Conservation (phyloP, 306 rosid genomes). For the Acacia melanoxylon region DNA sequence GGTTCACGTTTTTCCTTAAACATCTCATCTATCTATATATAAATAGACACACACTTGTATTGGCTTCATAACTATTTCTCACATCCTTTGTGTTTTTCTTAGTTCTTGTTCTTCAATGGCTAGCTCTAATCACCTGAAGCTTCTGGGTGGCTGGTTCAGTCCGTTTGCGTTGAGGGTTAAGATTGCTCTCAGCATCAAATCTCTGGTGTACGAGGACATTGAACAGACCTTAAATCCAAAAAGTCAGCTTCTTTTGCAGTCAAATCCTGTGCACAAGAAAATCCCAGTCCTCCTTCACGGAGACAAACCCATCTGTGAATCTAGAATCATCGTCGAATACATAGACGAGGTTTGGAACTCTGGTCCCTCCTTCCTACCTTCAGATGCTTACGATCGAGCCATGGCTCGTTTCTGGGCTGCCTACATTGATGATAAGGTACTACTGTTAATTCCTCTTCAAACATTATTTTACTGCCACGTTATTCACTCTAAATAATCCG, state of each 20-base stretch:
- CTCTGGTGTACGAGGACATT: slow-evolving; percentile 25
- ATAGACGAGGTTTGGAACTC: slow-evolving; percentile 44
- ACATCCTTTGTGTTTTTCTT: too few relatives aligned
- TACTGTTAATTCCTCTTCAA: too few relatives aligned
- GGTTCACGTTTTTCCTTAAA: too few relatives aligned
- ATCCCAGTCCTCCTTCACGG: slow-evolving; percentile 45
- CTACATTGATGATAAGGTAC: slow-evolving; percentile 41
- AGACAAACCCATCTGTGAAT: slow-evolving; percentile 39
- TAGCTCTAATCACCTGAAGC: slow-evolving; percentile 25
- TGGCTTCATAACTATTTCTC: neutral
- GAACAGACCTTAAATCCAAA: slow-evolving; percentile 41
- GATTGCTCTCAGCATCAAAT: slow-evolving; percentile 41
- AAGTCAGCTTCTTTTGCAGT: slow-evolving; percentile 40
- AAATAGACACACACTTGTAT: too few relatives aligned
- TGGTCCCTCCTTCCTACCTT: slow-evolving; percentile 39
- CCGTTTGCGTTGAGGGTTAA: slow-evolving; percentile 14
- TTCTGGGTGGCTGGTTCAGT: slow-evolving; percentile 41
- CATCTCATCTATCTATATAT: too few relatives aligned
- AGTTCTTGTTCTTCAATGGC: slow-evolving; percentile 22
- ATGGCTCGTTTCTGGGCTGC: slow-evolving; percentile 46
- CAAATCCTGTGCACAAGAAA: slow-evolving; percentile 46
- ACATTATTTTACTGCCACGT: neutral
- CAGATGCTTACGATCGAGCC: slow-evolving; percentile 42
- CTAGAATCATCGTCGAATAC: slow-evolving; percentile 38
- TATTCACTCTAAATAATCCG: neutral